Base-by-base conservation (phyloP, 108 stramenopile genomes). In the Cyclostephanos tholiformis region DNA sequence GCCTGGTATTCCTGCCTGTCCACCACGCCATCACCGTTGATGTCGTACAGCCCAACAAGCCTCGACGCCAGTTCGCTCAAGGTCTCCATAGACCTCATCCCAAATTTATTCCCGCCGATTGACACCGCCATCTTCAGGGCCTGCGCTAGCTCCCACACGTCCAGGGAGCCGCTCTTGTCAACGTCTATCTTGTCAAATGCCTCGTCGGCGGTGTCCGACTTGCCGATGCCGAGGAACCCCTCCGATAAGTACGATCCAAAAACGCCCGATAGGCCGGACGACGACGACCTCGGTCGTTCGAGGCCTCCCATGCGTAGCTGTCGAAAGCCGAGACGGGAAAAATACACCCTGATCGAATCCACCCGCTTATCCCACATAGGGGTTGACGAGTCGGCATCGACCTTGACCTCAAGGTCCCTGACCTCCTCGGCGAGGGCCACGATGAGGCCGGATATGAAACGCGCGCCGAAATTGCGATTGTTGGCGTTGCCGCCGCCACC, bases 1-100 rank as follows among this genome's bases (percentile, higher is more conserved):
- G 61, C 57, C 55, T 84, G 80, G 80, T 96, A 96, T 74, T 96
- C 95, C 26, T 88, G 82, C 35, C 89, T 75, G 81, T 93, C 92
- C 13, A 96, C 88, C 29, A 88, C 90, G 16, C 92, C 92, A 68
- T 96, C 89, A 10, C 89, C 90, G 77, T 96, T 86, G 7, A 74
- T 53, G 68, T 96, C 95, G 55, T 96, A 96, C 20, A 96, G 67
- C 12, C 78, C 52, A 13, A 96, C 70, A 52, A 96, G 80, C 17
- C 89, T 63, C 1, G 83, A 74, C 41, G 95, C 92, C 46, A 96
- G 61, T 53, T 83, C 83, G 17, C 76, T 53, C 14, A 92, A 63
- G 29, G 66, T 72, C 43, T 81, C 71, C 52, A 68, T 80, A 0
- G 80, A 76, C 17, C 69, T 63, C 26, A 60, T 59, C 1, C 69